Evolutionary conservation across 306 rosid species (phyloP).

Genomic region (Quercus wislizeni): DNA sequence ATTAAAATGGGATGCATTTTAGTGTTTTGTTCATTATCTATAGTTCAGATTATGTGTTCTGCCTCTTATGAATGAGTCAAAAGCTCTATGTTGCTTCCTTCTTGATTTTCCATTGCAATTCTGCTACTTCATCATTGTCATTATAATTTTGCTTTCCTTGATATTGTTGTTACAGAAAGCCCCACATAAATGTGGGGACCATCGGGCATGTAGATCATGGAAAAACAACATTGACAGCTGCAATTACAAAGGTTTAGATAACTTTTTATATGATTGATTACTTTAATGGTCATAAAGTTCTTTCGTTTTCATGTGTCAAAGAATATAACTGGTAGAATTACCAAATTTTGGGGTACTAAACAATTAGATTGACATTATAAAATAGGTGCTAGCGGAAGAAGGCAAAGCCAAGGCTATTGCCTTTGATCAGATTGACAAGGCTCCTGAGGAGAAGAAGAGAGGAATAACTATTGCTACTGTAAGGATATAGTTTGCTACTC

Average conservation of each 20-base stretch:
- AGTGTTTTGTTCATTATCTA: too few species aligned
- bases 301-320: too few species aligned
- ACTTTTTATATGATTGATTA: neutral
- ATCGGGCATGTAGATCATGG: conserved; percentile 98
- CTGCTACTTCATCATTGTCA: too few species aligned
- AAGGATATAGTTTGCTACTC: conserved; percentile 10
- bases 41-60: too few species aligned
- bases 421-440: conserved; percentile 92
- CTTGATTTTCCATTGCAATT: too few species aligned
- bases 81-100: too few species aligned
- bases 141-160: neutral
- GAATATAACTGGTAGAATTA: too few species aligned
- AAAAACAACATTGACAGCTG: conserved; percentile 93
- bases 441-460: conserved; percentile 95
- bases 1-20: too few species aligned
- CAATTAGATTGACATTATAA: neutral
- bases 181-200: conserved; percentile 92
- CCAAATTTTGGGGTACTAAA: neutral
- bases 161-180: conserved; percentile 56
- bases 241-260: conserved; percentile 83
- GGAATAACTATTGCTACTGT: conserved; percentile 97
- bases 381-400: conserved; percentile 78
- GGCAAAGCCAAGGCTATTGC: conserved; percentile 93
- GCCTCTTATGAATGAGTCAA: too few species aligned
- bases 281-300: too few species aligned